These are phyloP conservation scores for Sideroxylon spinosum DNA, from an alignment of 179 eudicot genomes.

Conservation along the genomic window DNA sequence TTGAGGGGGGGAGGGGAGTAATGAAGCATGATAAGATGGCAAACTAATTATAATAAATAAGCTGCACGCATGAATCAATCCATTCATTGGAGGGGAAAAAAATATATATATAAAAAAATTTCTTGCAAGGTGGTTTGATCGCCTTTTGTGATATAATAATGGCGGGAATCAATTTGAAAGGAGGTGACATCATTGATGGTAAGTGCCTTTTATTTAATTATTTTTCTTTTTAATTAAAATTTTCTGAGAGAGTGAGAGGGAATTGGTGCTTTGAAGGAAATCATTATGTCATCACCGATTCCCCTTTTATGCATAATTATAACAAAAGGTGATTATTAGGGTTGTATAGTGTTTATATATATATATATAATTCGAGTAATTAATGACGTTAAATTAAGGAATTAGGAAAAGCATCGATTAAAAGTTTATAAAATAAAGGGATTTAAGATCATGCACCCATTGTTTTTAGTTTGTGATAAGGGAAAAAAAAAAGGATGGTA, in stretches of 20 bases:
- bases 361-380: too few relatives aligned
- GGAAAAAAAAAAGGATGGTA: too few relatives aligned
- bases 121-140: not conserved
- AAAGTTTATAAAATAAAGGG: too few relatives aligned
- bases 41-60: not conserved
- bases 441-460: too few relatives aligned
- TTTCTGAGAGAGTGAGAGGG: too few relatives aligned
- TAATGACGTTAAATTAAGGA: not conserved
- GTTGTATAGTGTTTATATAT: not conserved
- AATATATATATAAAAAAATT: too few relatives aligned
- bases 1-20: too few relatives aligned
- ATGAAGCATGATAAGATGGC: not conserved
- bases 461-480: too few relatives aligned
- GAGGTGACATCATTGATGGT: not conserved
- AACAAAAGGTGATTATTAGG: conserved; percentile 11
- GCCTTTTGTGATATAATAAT: conserved; percentile 6
- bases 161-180: not conserved
- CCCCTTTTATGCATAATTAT: not conserved
- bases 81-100: not conserved
- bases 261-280: not conserved
- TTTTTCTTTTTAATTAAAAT: not conserved
- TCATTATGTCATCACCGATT: conserved; percentile 16
- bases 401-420: too few relatives aligned
- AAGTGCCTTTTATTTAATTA: not conserved
- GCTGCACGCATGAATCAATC: conserved; percentile 9